phyloP scores from a whole-genome alignment of 2,329 filamentous ascomycete species.

The Tolypocladium guangdongense region DNA sequence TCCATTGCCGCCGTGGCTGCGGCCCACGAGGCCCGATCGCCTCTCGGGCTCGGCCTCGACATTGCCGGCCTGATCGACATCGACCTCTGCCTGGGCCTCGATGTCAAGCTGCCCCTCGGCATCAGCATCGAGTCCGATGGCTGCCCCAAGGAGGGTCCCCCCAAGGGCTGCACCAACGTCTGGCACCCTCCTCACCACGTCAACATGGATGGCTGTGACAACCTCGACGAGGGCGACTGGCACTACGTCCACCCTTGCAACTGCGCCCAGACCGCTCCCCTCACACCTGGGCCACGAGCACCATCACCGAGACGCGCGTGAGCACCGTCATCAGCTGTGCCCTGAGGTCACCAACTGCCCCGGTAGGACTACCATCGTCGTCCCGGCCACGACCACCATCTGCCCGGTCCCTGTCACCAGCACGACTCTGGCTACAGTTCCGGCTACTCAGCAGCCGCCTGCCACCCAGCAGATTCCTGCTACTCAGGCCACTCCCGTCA shows the following conservation, averaged over 20 bases:
- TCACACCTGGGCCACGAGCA: slow-evolving; percentile 30
- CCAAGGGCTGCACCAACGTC: slow-evolving; percentile 15
- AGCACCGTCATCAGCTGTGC: slow-evolving; percentile 29
- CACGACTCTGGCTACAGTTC: slow-evolving; percentile 2
- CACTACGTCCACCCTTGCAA: slow-evolving; percentile 24
- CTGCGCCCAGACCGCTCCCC: slow-evolving; percentile 10
- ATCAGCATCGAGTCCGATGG: slow-evolving; percentile 7
- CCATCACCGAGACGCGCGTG: slow-evolving; percentile 25
- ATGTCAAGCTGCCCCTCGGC: slow-evolving; percentile 7
- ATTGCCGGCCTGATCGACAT: slow-evolving; percentile 3
- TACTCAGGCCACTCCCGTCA: too few relatives aligned
- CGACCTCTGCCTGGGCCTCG: slow-evolving; percentile 7
- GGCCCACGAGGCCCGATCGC: slow-evolving; percentile 8
- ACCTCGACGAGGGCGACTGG: slow-evolving; percentile 18
- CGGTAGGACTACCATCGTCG: slow-evolving; percentile 21
- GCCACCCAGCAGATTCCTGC: slow-evolving; percentile 1
- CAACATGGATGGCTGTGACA: slow-evolving; percentile 25
- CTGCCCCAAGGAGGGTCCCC: slow-evolving; percentile 13
- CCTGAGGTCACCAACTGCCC: slow-evolving; percentile 25
- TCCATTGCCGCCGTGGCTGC: slow-evolving; percentile 6
- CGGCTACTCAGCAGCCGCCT: neutral
- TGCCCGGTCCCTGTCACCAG: slow-evolving; percentile 28
- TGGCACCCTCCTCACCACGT: slow-evolving; percentile 27
- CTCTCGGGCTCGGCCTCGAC: slow-evolving; percentile 2
- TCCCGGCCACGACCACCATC: slow-evolving; percentile 30